These are phyloP conservation scores for Intubia oerlemansii DNA, from an alignment of 2,329 filamentous ascomycete genomes.

Conservation along the genomic window DNA sequence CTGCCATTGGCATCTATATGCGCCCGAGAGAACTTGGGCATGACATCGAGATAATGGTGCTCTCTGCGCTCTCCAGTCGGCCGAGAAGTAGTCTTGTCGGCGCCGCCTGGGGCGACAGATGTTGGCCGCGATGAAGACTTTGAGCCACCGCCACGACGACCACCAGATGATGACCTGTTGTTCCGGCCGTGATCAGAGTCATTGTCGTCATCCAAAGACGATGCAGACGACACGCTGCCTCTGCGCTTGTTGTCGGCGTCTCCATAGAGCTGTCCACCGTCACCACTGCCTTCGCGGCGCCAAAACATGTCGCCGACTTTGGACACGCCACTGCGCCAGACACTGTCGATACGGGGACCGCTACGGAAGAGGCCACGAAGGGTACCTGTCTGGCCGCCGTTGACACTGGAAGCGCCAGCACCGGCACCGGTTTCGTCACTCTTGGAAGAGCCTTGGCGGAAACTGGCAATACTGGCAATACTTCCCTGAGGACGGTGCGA, in stretches of 20 bases:
- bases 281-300: conserved; percentile 23
- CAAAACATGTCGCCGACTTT: conserved; percentile 35
- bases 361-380: conserved; percentile 3
- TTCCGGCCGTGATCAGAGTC: too few relatives aligned
- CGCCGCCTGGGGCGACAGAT: too few relatives aligned
- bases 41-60: conserved; percentile 27
- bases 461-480: conserved; percentile 27
- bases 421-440: conserved; percentile 1
- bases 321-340: conserved; percentile 38
- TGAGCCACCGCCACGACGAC: too few relatives aligned
- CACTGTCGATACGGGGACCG: conserved; percentile 48
- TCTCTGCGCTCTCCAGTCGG: conserved; percentile 7
- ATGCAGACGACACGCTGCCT: too few relatives aligned
- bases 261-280: too few relatives aligned
- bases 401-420: too few relatives aligned
- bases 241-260: too few relatives aligned
- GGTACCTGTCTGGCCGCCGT: neutral
- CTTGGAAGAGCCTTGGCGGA: conserved; percentile 15
- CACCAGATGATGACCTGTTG: too few relatives aligned
- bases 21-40: conserved; percentile 34
- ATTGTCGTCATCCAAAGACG: too few relatives aligned
- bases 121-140: too few relatives aligned
- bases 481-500: conserved; percentile 26
- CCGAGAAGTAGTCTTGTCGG: too few relatives aligned
- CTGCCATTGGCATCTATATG: too few relatives aligned